Conservation (phyloP, 495 filamentous ascomycete genomes). For the Aspergillus wentii region DNA sequence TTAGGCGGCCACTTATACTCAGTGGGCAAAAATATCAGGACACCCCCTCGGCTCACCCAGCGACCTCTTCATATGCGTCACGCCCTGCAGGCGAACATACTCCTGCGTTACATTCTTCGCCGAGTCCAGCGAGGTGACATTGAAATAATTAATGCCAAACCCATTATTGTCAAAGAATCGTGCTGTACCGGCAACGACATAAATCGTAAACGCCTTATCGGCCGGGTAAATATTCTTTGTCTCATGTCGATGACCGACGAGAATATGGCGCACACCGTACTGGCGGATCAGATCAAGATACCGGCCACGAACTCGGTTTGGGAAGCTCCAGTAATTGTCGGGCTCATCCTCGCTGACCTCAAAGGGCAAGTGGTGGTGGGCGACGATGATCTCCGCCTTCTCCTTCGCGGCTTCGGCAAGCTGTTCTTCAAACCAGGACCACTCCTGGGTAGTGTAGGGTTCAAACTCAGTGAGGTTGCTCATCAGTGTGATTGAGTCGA, state of each 20-base stretch:
- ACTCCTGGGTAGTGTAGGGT: not conserved
- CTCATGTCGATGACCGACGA: slow-evolving; percentile 4
- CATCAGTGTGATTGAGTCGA: slow-evolving; percentile 3
- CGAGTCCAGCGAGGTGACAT: slow-evolving; percentile 1
- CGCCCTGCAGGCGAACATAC: slow-evolving; percentile 2
- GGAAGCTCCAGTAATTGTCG: slow-evolving; percentile 2
- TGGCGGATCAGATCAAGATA: slow-evolving; percentile 2
- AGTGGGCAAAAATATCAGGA: slow-evolving; percentile 5
- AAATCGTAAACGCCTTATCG: slow-evolving; percentile 1
- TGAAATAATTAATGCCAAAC: slow-evolving; percentile 4
- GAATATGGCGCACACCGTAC: slow-evolving; percentile 2
- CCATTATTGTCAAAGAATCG: slow-evolving; percentile 3
- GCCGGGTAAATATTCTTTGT: slow-evolving; percentile 2
- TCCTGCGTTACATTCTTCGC: not conserved
- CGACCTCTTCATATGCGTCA: slow-evolving; percentile 3
- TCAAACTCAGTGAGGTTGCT: slow-evolving; percentile 1
- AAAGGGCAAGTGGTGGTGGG: slow-evolving; percentile 4
- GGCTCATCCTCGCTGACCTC: not conserved
- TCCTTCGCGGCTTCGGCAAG: not conserved
- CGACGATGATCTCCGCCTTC: not conserved
- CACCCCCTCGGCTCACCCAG: slow-evolving; percentile 1
- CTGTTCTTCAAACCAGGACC: slow-evolving; percentile 2
- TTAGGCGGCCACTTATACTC: no score
- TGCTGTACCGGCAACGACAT: slow-evolving; percentile 2
- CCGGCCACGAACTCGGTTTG: slow-evolving; percentile 1